Base-by-base conservation (phyloP, 2,329 filamentous ascomycete species). In the Cryoendolithus antarcticus region DNA sequence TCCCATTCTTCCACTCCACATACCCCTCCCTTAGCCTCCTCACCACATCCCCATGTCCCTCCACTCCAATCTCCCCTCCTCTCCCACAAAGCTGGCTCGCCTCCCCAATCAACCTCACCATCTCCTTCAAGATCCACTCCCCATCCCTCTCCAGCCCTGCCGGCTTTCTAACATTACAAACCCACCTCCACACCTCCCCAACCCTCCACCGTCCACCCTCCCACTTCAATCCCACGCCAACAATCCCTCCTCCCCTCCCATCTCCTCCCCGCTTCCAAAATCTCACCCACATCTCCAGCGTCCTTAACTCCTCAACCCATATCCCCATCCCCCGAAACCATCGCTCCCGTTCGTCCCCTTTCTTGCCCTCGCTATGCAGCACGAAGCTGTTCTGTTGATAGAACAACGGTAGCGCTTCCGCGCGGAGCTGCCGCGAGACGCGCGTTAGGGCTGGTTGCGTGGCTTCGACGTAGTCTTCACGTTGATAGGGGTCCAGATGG, bases 361-460 rank as follows among this genome's bases (percentile, higher is more conserved):
- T 55, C 28, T 42, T 29, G n/a, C 40, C 48, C 40, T 57, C 52
- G 7, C 52, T 54, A 41, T 56, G 53, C 2, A 58, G 35, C 12
- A 56, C 41, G 21, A 41, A 41, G 12, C 9, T n/a, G 11, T 37
- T 37, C 4, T 37, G 33, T 21, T 13, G 21, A 15, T 41, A 37
- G 27, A 37, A 41, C 4, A 41, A 30, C 3, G 39, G 34, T 1
- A 41, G 21, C 2, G 39, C 29, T 13, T 34, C 34, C 10, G 28
- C n/a, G 12, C 39, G 34, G 7, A 41, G 15, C 12, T 30, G 7
- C n/a, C 30, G n/a, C 7, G 30, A 37, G 12, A 34, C 35, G 6
- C 30, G 35, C n/a, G 34, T 34, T 8, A 41, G 31, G 29, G 39
- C 9, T 2, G 39, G 30, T 9, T 41, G 35, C 10, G 27, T 9